These are phyloP conservation scores for Apiotrichum laibachii DNA, from an alignment of 1,284 basidiomycete genomes.

Conservation along the genomic window DNA sequence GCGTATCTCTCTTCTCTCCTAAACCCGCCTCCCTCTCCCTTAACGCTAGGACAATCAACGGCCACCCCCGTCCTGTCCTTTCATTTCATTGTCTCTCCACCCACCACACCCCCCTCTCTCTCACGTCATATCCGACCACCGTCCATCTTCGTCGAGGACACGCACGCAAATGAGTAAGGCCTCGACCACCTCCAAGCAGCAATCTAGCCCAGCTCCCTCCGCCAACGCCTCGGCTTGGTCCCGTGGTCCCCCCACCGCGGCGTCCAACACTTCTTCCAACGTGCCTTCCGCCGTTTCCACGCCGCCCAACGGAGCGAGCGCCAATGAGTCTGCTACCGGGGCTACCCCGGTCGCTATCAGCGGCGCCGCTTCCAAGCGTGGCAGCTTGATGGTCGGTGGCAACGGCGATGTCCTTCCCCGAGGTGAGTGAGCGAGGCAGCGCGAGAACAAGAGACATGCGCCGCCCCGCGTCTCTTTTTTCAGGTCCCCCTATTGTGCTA, in stretches of 20 bases:
- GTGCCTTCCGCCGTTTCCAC: slow-evolving; percentile 28
- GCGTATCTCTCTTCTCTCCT: neutral
- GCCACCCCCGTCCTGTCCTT: neutral
- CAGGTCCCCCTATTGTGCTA: slow-evolving; percentile 1
- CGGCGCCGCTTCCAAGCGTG: slow-evolving; percentile 38
- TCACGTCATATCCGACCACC: slow-evolving; percentile 4
- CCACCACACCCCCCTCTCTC: neutral
- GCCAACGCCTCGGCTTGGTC: slow-evolving; percentile 38
- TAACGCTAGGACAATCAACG: neutral
- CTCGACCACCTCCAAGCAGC: slow-evolving; percentile 25
- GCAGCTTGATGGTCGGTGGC: slow-evolving; percentile 45
- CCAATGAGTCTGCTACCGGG: slow-evolving; percentile 24
- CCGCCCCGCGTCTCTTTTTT: too few species aligned
- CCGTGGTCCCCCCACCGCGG: slow-evolving; percentile 40
- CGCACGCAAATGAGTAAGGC: slow-evolving; percentile 40
- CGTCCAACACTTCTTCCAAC: slow-evolving; percentile 30
- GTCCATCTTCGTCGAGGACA: slow-evolving; percentile 13
- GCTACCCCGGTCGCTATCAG: slow-evolving; percentile 32
- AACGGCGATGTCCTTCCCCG: slow-evolving; percentile 39
- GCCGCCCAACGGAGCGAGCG: slow-evolving; percentile 32
- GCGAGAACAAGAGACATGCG: too few species aligned
- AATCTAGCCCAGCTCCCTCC: slow-evolving; percentile 25
- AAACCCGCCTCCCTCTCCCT: too few species aligned
- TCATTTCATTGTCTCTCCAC: neutral
- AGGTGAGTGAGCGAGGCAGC: slow-evolving; percentile 23